Evolutionary conservation across 2,329 filamentous ascomycete species (phyloP).

Genomic region (Trichoderma asperellum): DNA sequence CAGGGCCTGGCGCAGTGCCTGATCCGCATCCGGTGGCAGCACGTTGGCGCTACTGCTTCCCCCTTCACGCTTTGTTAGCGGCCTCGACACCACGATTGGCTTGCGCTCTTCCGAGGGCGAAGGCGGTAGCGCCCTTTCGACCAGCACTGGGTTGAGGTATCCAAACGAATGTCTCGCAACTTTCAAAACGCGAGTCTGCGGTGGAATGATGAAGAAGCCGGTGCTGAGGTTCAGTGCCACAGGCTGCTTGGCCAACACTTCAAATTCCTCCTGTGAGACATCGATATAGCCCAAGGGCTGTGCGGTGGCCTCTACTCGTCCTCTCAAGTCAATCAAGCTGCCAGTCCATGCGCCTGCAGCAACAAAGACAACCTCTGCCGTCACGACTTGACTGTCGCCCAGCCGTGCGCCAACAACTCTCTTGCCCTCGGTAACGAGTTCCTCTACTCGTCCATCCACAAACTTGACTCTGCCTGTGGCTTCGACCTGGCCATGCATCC

Average conservation of each 20-base stretch:
- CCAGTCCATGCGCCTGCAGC: conserved; percentile 89
- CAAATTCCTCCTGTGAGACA: conserved; percentile 73
- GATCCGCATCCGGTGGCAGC: conserved; percentile 64
- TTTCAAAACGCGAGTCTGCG: conserved; percentile 65
- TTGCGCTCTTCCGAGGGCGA: conserved; percentile 36
- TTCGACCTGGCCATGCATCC: conserved; percentile 59
- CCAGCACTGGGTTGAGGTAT: conserved; percentile 59
- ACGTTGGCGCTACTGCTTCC: conserved; percentile 42
- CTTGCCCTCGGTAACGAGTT: conserved; percentile 47
- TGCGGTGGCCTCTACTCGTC: conserved; percentile 77
- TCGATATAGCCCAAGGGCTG: conserved; percentile 79
- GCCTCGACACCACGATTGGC: conserved; percentile 44
- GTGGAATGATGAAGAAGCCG: conserved; percentile 76
- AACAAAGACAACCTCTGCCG: conserved; percentile 74
- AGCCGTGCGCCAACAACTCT: conserved; percentile 58
- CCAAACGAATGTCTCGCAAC: conserved; percentile 71
- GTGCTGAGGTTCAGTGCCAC: conserved; percentile 72
- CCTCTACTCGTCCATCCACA: conserved; percentile 53
- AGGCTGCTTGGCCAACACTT: conserved; percentile 65
- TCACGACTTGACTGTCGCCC: conserved; percentile 42
- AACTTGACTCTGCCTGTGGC: conserved; percentile 60
- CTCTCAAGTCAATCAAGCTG: conserved; percentile 74
- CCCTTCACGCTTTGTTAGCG: conserved; percentile 45
- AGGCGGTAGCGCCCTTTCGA: conserved; percentile 42
- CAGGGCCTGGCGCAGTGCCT: conserved; percentile 64